Conservation (phyloP, 305 asterid genomes). For the Solanum aculeatissimum region DNA sequence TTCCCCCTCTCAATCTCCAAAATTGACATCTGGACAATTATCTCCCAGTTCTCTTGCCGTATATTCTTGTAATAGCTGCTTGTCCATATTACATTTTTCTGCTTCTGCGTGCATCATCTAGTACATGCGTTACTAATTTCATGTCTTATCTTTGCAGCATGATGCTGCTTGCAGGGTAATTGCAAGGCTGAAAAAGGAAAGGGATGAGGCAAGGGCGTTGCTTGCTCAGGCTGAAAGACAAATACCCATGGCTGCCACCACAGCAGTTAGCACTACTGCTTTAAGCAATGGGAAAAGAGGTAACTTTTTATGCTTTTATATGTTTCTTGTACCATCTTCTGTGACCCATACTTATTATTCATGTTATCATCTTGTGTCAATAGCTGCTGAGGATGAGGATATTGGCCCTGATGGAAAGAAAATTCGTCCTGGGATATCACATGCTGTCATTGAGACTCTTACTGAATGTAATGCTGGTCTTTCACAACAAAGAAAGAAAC, state of each 20-base stretch:
- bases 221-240: conserved; percentile 86
- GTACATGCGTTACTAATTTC: neutral
- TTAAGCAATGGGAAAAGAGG: conserved; percentile 94
- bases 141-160: conserved; percentile 45
- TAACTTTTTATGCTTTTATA: conserved; percentile 9
- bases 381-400: conserved; percentile 73
- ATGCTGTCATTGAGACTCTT: conserved; percentile 63
- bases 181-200: conserved; percentile 92
- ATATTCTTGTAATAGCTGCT: neutral
- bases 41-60: neutral
- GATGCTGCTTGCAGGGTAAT: conserved; percentile 99
- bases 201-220: conserved; percentile 81
- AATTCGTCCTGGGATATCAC: conserved; percentile 68
- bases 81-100: neutral
- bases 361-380: conserved; percentile 6
- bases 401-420: conserved; percentile 67
- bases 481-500: conserved; percentile 82
- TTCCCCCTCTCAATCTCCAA: neutral
- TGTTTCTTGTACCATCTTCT: neutral
- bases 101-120: neutral
- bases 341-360: neutral
- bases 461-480: conserved; percentile 71
- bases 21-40: neutral
- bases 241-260: conserved; percentile 42
- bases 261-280: conserved; percentile 33